Evolutionary conservation across 139 green algal species (phyloP), one percentile per base, ranked within the genome.

Genomic region (Tetraselmis chui): DNA sequence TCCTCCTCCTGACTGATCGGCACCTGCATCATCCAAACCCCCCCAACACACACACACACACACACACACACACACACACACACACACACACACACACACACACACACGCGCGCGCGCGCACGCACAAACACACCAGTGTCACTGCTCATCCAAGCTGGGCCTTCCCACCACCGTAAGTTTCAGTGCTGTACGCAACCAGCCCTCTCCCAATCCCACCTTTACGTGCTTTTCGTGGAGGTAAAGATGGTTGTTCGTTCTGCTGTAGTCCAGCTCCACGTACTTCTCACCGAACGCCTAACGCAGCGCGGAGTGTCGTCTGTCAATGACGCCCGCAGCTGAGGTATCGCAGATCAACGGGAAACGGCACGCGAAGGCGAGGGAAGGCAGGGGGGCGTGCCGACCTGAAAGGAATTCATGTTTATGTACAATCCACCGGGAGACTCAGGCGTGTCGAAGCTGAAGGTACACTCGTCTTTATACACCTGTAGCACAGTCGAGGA

Each of bases 401-500:
- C 88, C 83, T 95, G 92, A 77, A 89, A 93, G 1, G 83, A 95
- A n/a, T 82, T 86, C 23, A 99, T 86, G 87, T 97, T 98, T 78
- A 99, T 85, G 89, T 93, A 98, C 1, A 99, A 86, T 0, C 95
- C 95, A 0, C 90, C 91, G 1, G 86, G 84, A 0, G 92, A 95
- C 76, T 94, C 82, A 1, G 92, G 87, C 0, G 88, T 92, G 30
- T 95, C 95, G 84, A 97, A 99, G 78, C 85, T 93, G 81, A 94
- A 97, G 82, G 92, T 92, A 86, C 94, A 98, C 86, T 98, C 95
- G 32, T 97, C 93, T 84, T 98, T 98, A 87, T 93, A 95, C 1
- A 98, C 95, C 32, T 78, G 58, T 25, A 32, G n/a, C 45, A 59
- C 79, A 30, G n/a, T n/a, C 18, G n/a, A 30, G 76, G n/a, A 2